A percentile compares a stretch with the other conserved stretches of the same genome.
Evolutionary conservation across 2,329 filamentous ascomycete genomes (phyloP).

Genomic region (Clonostachys sp.): DNA sequence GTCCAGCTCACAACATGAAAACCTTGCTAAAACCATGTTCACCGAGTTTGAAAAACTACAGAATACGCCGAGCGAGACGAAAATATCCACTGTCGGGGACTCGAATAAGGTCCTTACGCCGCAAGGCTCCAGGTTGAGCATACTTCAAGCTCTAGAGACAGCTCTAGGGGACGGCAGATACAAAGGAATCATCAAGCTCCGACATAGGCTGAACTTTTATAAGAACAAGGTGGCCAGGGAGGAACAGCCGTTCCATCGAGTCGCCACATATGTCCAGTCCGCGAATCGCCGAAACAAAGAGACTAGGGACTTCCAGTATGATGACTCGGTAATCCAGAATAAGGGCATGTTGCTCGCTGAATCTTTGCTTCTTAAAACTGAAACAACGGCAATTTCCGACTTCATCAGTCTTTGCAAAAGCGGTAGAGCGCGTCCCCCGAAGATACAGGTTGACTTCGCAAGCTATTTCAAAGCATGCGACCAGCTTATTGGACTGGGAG

Average conservation of each 20-base stretch:
- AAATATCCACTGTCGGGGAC: background rate
- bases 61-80: background rate
- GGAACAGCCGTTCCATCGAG: conserved; percentile 44
- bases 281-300: conserved; percentile 20
- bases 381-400: conserved; percentile 33
- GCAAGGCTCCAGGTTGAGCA: background rate
- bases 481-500: conserved; percentile 30
- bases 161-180: conserved; percentile 4
- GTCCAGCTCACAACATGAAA: conserved; percentile 25
- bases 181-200: conserved; percentile 2
- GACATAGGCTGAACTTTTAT: conserved; percentile 6
- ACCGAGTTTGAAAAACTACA: conserved; percentile 5
- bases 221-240: conserved; percentile 25
- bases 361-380: conserved; percentile 40
- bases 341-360: conserved; percentile 32
- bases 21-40: conserved; percentile 5
- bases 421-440: background rate
- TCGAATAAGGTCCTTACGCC: background rate
- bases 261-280: conserved; percentile 36
- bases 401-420: conserved; percentile 6
- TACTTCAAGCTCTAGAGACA: conserved; percentile 2
- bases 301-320: conserved; percentile 24
- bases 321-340: conserved; percentile 26
- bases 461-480: conserved; percentile 30
- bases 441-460: conserved; percentile 16